Base-by-base conservation (phyloP, 306 rosid species). In the Astragalus glycyphyllos region DNA sequence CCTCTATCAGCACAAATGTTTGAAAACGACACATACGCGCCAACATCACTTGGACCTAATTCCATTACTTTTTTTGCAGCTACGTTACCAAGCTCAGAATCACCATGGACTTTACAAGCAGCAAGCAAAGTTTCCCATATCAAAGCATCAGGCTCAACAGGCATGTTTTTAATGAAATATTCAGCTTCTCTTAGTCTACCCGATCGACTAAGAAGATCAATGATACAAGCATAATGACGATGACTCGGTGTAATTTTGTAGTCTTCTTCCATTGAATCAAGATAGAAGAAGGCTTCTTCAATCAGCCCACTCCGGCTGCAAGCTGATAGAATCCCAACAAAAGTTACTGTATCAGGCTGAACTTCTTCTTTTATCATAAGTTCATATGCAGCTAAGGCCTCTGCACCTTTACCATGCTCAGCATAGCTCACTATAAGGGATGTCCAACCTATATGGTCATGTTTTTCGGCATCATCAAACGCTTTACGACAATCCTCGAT, bases 41-140 rank as follows among this genome's bases (percentile, higher is more conserved):
- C 86, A 0, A 86, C 77, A 76, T 92, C 89, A 78, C 79, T 58
- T 65, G 86, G 85, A 72, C 71, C 75, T 69, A 89, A 83, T 64
- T 87, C 90, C 83, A 78, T 54, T 44, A 89, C 83, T 82, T 76
- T 89, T 69, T 70, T 32, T 16, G 97, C 86, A 2, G 85, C 93
- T 48, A 82, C 54, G 80, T 79, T 89, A 35, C 94, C 96, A 16
- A 89, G 86, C 67, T 89, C 90, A 71, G 81, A 74, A 84, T 92
- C 73, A 6, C 89, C 87, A 20, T 89, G 92, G 40, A 92, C 79
- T 76, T 87, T 86, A 75, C 96, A 92, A 67, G 94, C 87, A 65
- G 89, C 84, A 32, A 89, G 94, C 75, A 92, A 85, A 17, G 86
- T 87, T 78, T 83, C 93, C 96, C 97, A 92, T 47, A 89, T 42